Conservation (phyloP, 345 rosid genomes). For the Rubroshorea leprosula region DNA sequence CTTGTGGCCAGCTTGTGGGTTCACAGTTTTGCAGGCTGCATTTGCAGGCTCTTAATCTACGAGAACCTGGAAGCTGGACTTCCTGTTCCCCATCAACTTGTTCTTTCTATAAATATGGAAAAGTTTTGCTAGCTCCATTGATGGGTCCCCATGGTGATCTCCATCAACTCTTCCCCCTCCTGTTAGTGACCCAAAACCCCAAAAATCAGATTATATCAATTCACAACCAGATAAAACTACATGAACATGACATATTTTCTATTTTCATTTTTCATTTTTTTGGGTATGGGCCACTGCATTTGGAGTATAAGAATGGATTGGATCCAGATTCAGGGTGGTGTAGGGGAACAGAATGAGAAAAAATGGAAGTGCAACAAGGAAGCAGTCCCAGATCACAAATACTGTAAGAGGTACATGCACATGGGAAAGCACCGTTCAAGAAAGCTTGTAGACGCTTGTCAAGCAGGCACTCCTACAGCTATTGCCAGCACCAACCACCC, state of each 20-base stretch:
- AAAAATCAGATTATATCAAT: too few species aligned
- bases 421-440: conserved; percentile 49
- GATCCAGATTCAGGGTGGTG: conserved; percentile 52
- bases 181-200: too few species aligned
- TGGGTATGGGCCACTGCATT: conserved; percentile 11
- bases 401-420: conserved; percentile 46
- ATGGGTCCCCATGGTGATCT: conserved; percentile 18
- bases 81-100: conserved; percentile 38
- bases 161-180: conserved; percentile 27
- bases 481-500: conserved; percentile 27
- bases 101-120: conserved; percentile 45
- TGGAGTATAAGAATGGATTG: conserved; percentile 27
- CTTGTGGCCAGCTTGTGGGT: conserved; percentile 26
- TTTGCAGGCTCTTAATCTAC: too few species aligned
- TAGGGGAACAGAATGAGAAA: conserved; percentile 52
- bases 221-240: too few species aligned
- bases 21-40: conserved; percentile 38
- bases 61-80: conserved; percentile 35
- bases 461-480: not conserved
- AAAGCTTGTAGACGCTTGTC: conserved; percentile 48
- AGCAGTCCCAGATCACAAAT: conserved; percentile 36
- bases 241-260: too few species aligned
- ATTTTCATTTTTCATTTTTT: conserved; percentile 14
- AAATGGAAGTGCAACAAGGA: conserved; percentile 58
- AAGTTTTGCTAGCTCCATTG: conserved; percentile 24